Evolutionary conservation across 1,139 yeast species (phyloP).

Genomic region (Kodamaea sp.): DNA sequence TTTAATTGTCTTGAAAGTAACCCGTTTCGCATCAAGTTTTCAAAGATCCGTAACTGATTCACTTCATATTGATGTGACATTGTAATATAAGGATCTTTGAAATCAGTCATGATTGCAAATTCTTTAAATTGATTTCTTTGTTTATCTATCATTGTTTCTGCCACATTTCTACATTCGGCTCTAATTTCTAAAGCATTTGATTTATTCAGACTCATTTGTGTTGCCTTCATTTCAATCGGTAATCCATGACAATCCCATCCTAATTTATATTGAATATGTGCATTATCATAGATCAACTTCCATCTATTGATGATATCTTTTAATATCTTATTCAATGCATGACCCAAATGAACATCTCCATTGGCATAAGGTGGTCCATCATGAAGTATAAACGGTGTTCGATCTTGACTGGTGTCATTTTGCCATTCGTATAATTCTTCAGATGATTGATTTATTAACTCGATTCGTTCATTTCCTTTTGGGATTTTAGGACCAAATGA

Average conservation of each 20-base stretch:
- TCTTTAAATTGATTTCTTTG: conserved; percentile 65
- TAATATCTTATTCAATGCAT: conserved; percentile 81
- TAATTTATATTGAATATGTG: conserved; percentile 67
- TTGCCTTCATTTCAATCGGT: conserved; percentile 87
- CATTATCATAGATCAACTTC: conserved; percentile 56
- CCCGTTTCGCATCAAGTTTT: conserved; percentile 59
- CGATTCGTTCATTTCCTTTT: conserved; percentile 22
- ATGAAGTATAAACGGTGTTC: conserved; percentile 60
- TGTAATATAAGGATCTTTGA: conserved; percentile 69
- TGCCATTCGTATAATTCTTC: conserved; percentile 38
- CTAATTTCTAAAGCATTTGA: conserved; percentile 51
- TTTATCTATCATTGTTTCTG: conserved; percentile 54
- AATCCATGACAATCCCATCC: conserved; percentile 99
- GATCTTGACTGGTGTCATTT: conserved; percentile 18
- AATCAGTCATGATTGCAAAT: conserved; percentile 82
- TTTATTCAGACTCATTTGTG: conserved; percentile 21
- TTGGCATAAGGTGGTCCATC: conserved; percentile 99
- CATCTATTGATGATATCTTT: conserved; percentile 82
- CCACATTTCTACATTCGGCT: conserved; percentile 62
- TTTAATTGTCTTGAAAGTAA: conserved; percentile 78
- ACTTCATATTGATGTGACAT: conserved; percentile 67
- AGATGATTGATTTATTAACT: conserved; percentile 27
- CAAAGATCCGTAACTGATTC: conserved; percentile 69
- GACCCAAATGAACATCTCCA: conserved; percentile 91
- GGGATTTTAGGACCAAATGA: conserved; percentile 43